These are phyloP conservation scores for Ogataea thermomethanolica DNA, from an alignment of 805 yeast genomes.

Conservation along the genomic window DNA sequence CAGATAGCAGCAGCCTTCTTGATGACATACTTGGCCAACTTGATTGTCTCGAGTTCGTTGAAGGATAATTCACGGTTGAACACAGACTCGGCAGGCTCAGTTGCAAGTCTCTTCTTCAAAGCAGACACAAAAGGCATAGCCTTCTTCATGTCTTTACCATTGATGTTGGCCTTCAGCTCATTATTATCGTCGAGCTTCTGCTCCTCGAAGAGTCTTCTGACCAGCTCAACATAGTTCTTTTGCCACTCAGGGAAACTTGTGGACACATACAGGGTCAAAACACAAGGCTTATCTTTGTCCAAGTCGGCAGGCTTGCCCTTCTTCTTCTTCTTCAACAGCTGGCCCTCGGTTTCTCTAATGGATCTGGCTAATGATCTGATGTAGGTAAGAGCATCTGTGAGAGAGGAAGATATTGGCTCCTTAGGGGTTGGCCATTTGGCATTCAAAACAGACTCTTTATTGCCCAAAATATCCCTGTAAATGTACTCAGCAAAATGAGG, in stretches of 20 bases:
- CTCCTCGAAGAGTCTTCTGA: constrained; percentile 67
- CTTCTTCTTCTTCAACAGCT: constrained; percentile 80
- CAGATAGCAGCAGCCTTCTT: constrained; percentile 61
- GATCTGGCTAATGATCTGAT: constrained; percentile 75
- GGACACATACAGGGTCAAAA: constrained; percentile 69
- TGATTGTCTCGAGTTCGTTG: constrained; percentile 68
- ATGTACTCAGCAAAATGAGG: constrained; percentile 94
- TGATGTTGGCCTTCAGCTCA: constrained; percentile 57
- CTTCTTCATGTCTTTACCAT: constrained; percentile 88
- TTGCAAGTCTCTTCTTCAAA: constrained; percentile 73
- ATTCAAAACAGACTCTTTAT: constrained; percentile 60
- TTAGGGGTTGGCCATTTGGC: constrained; percentile 79
- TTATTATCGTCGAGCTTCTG: constrained; percentile 64
- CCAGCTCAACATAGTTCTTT: constrained; percentile 58
- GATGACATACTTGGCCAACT: constrained; percentile 51
- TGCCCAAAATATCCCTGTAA: constrained; percentile 76
- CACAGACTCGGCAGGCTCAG: constrained; percentile 70
- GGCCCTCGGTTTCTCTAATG: constrained; percentile 92
- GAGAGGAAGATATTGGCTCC: constrained; percentile 57
- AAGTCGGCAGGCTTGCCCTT: constrained; percentile 75
- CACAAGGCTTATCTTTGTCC: constrained; percentile 70
- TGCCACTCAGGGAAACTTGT: constrained; percentile 77
- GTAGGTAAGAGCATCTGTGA: constrained; percentile 70
- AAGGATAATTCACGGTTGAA: constrained; percentile 87
- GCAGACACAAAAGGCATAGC: constrained; percentile 96